Base-by-base conservation (phyloP, 768 basidiomycete species). In the Tylopilus balloui region DNA sequence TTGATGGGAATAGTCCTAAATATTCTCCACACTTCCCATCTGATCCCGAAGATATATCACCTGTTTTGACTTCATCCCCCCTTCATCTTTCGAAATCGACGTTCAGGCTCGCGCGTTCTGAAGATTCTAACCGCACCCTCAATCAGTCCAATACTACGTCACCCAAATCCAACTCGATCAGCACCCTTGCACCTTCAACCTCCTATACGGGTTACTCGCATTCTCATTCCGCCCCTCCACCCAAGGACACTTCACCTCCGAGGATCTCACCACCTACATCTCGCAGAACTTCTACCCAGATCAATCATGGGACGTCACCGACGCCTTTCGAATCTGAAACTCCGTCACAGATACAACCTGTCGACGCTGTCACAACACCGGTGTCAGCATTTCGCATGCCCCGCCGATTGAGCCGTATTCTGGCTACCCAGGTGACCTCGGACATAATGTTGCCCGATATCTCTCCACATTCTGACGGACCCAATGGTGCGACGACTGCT, bases 171-270 rank as follows among this genome's bases (percentile, higher is more conserved):
- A 60, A 55, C 48, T 68, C 65, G 1, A 56, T 55, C 28, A 60
- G 56, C 24, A 68, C 65, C 2, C 55, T 69, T 14, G 50, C 65
- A 9, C 56, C 58, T 6, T 54, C 65, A n/a, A 57, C 48, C 23
- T 64, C 64, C 12, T 56, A 53, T 35, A 66, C 62, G 2, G 63
- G 55, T 13, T 54, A 46, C 11, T 63, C 58, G 15, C 56, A 49
- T 45, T 56, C 63, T 13, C 53, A 55, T 28, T 55, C 59, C 20
- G 29, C 28, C 15, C 50, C 49, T 38, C 46, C 59, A 37, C 14
- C 44, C 46, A 56, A 40, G 45, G 54, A 48, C 25, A 35, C 23
- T 4, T 32, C 49, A 36, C 50, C 51, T 34, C 49, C 46, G 12
- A 55, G 48, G 39, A 55, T 56, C 31, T 59, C 53, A 34, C 51